phyloP scores from a whole-genome alignment of 352 stramenopile species.

The Globisporangium ultimum region DNA sequence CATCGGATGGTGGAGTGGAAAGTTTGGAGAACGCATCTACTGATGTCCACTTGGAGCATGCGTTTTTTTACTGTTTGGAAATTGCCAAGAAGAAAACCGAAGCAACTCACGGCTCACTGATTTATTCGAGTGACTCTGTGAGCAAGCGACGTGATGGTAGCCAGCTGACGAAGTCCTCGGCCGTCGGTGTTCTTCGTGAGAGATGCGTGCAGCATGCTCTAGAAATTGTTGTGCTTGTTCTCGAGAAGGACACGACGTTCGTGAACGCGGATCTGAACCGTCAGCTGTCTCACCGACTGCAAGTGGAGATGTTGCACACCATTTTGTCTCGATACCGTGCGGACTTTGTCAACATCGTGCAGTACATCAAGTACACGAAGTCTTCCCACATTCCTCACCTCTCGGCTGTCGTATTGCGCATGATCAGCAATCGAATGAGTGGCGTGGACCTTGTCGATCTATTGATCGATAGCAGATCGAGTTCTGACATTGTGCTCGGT shows the following conservation, averaged over 20 bases:
- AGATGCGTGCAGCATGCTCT: conserved; percentile 72
- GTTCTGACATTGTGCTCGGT: conserved; percentile 63
- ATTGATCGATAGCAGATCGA: conserved; percentile 60
- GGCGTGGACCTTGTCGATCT: conserved; percentile 61
- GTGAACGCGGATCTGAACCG: conserved; percentile 55
- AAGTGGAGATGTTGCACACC: conserved; percentile 76
- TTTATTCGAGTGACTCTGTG: conserved; percentile 50
- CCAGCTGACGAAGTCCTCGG: conserved; percentile 49
- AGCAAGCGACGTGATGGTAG: conserved; percentile 40
- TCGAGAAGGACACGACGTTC: conserved; percentile 70
- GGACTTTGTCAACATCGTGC: conserved; percentile 77
- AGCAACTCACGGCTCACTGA: conserved; percentile 61
- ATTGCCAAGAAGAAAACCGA: conserved; percentile 75
- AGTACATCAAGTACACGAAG: conserved; percentile 86
- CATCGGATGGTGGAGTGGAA: conserved; percentile 64
- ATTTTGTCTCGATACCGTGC: conserved; percentile 66
- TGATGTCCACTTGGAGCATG: conserved; percentile 72
- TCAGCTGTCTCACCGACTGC: conserved; percentile 52
- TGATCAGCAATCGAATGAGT: conserved; percentile 64
- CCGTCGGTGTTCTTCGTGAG: conserved; percentile 50
- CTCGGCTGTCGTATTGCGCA: conserved; percentile 61
- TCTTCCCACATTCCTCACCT: conserved; percentile 65
- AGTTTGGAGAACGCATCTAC: conserved; percentile 67
- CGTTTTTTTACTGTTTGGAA: conserved; percentile 82
- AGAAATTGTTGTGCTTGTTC: conserved; percentile 69